phyloP scores from a whole-genome alignment of 2,329 filamentous ascomycete species.

The Pseudogymnoascus sp. region DNA sequence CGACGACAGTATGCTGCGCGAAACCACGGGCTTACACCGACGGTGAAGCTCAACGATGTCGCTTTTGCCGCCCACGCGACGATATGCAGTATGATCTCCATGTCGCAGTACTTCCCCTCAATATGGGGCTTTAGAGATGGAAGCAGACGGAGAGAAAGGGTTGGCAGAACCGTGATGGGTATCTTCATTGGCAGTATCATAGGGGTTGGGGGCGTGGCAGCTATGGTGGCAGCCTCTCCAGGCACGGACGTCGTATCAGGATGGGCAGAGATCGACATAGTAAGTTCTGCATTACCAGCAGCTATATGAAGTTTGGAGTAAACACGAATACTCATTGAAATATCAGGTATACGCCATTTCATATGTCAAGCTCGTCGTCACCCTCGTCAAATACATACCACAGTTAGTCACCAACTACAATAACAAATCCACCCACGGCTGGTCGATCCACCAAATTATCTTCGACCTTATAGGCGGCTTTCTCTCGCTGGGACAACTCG shows the following conservation, averaged over 20 bases:
- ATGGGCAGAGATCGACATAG: constrained; percentile 58
- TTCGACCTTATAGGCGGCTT: constrained; percentile 77
- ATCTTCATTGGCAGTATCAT: constrained; percentile 63
- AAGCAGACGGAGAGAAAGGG: constrained; percentile 45
- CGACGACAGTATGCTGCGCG: constrained; percentile 76
- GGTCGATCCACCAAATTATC: constrained; percentile 78
- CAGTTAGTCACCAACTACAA: constrained; percentile 78
- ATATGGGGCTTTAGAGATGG: constrained; percentile 71
- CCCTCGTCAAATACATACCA: constrained; percentile 86
- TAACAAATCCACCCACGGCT: constrained; percentile 78
- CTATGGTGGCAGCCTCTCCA: constrained; percentile 36
- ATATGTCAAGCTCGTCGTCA: constrained; percentile 84
- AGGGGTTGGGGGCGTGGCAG: constrained; percentile 42
- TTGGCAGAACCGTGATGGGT: constrained; percentile 55
- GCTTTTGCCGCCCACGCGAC: constrained; percentile 79
- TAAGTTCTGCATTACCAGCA: constrained; percentile 16
- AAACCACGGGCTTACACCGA: constrained; percentile 68
- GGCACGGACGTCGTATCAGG: constrained; percentile 36
- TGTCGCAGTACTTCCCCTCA: constrained; percentile 64
- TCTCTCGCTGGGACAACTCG: constrained; percentile 72
- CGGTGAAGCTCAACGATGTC: constrained; percentile 84
- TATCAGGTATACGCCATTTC: constrained; percentile 55
- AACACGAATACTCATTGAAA: constrained; percentile 19
- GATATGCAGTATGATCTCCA: constrained; percentile 62
- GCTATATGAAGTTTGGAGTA: neutral